Evolutionary conservation across 345 rosid species (phyloP), one percentile per base, ranked within the genome.

Genomic region (Gossypium bickii): DNA sequence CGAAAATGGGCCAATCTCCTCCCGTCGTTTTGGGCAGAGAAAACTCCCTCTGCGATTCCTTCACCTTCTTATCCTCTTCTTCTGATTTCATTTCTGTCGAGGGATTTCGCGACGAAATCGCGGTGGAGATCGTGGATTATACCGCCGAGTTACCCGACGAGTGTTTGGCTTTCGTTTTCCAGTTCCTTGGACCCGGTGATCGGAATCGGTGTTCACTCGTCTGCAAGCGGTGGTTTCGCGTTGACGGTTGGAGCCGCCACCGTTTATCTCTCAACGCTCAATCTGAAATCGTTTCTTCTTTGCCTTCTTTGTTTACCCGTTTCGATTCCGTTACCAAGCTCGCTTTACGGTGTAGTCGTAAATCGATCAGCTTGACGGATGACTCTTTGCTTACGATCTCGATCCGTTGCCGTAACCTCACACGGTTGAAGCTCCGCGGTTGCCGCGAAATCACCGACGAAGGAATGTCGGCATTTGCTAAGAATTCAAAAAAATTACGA

Each of bases 391-490:
- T 81, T 24, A 73, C 78, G 69, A 87, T 95, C 78, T 87, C 97
- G 3, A 65, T 83, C 57, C 86, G 80, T 18, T 92, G 97, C 78
- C 83, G 70, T 75, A 86, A 83, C 74, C 89, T 95, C 76, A 80
- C 87, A 65, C 91, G 93, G 24, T 82, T 95, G 62, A 93, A 95
- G 90, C 97, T 94, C 80, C 98, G 99, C 24, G 89, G 95, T 59
- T 94, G 98, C 84, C 92, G 97, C 57, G 91, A 88, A 68, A 76
- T 94, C 75, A 86, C 95, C 9, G 98, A 91, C 78, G 81, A 80
- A 45, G 97, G 98, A 27, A 83, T 94, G 87, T 84, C 74, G 1
- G 51, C 77, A 12, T 89, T 92, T 45, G 92, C 97, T 59, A 7
- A 67, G 16, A 88, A 92, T 76, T 90, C 90, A 59, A 75, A 56